A percentile compares a stretch with the other conserved stretches of the same genome.
Conservation (phyloP, 306 rosid genomes). For the Dicorynia guianensis region DNA sequence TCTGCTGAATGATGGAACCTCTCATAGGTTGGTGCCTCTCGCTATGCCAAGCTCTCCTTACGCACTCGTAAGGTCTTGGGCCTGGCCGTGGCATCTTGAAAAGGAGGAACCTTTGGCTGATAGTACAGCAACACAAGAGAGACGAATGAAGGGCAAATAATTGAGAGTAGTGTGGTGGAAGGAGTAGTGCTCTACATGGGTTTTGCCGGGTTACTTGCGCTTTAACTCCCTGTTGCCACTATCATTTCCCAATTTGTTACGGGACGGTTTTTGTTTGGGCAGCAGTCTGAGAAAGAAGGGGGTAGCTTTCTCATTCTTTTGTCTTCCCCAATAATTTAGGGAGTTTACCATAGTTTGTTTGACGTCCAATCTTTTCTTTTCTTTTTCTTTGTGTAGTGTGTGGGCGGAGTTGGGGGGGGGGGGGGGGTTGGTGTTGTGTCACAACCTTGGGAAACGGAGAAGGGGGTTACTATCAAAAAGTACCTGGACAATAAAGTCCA, state of each 20-base stretch:
- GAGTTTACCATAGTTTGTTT: slow-evolving; percentile 47
- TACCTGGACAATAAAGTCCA: slow-evolving; percentile 60
- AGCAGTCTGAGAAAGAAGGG: slow-evolving; percentile 43
- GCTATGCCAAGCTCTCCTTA: slow-evolving; percentile 98
- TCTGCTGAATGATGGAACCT: slow-evolving; percentile 91
- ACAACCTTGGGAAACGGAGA: background rate
- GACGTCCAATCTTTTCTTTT: slow-evolving; percentile 57
- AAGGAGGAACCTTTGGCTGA: slow-evolving; percentile 15
- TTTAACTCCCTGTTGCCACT: slow-evolving; percentile 41
- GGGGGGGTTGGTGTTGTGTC: too few species aligned
- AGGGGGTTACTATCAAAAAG: slow-evolving; percentile 67
- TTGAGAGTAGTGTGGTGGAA: background rate
- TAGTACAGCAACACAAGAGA: slow-evolving; percentile 30
- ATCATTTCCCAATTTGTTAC: slow-evolving; percentile 58
- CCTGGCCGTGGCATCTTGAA: slow-evolving; percentile 98
- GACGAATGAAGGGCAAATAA: slow-evolving; percentile 8
- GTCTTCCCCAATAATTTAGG: slow-evolving; percentile 62
- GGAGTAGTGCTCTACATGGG: slow-evolving; percentile 54
- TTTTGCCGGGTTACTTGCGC: slow-evolving; percentile 56
- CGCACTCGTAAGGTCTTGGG: slow-evolving; percentile 99
- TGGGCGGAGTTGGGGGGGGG: background rate
- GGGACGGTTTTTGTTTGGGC: slow-evolving; percentile 61
- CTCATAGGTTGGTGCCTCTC: slow-evolving; percentile 93
- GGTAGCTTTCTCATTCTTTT: slow-evolving; percentile 63
- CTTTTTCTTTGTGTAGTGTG: too few species aligned